Conservation (phyloP, 306 rosid species). For the Medicago lupulina region DNA sequence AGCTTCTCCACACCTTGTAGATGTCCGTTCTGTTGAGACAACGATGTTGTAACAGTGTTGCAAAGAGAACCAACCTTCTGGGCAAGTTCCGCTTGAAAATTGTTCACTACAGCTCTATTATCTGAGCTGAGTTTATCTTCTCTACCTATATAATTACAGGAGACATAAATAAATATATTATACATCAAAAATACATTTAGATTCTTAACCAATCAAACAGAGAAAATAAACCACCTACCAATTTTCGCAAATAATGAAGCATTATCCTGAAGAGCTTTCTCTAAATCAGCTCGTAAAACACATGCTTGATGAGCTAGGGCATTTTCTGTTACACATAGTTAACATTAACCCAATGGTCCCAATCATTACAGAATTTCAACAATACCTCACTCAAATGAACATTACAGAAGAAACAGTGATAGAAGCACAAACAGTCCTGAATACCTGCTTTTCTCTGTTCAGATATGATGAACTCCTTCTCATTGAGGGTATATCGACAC, state of each 20-base stretch:
- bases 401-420: background rate
- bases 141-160: slow-evolving; percentile 58
- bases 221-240: slow-evolving; percentile 52
- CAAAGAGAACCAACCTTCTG: slow-evolving; percentile 78
- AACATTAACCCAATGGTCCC: slow-evolving; percentile 14
- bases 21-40: slow-evolving; percentile 75
- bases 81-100: slow-evolving; percentile 76
- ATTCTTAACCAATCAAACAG: background rate
- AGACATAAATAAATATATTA: background rate
- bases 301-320: slow-evolving; percentile 93
- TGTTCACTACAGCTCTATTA: slow-evolving; percentile 71
- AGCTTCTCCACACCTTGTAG: slow-evolving; percentile 75
- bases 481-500: slow-evolving; percentile 72
- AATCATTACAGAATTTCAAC: background rate
- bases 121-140: slow-evolving; percentile 78
- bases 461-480: slow-evolving; percentile 75
- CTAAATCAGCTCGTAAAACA: slow-evolving; percentile 74
- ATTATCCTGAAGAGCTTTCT: slow-evolving; percentile 82
- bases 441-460: slow-evolving; percentile 94
- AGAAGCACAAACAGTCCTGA: slow-evolving; percentile 3
- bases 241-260: slow-evolving; percentile 77
- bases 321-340: slow-evolving; percentile 62
- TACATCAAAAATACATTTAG: background rate
- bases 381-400: background rate
- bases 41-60: slow-evolving; percentile 66